Conservation (phyloP, 768 basidiomycete species). For the Lenzites betulinus region DNA sequence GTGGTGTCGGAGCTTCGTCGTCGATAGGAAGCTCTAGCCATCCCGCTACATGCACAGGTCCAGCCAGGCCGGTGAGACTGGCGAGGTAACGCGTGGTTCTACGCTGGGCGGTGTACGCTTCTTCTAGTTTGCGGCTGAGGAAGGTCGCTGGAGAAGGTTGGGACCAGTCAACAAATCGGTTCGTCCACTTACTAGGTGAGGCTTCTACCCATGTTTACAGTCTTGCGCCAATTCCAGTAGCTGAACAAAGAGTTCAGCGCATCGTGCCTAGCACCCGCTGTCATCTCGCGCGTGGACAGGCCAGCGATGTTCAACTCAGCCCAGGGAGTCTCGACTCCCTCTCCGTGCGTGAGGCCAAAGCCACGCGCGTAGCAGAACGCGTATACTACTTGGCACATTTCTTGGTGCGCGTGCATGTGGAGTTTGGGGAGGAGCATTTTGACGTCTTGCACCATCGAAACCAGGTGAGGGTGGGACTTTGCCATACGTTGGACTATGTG, state of each 20-base stretch:
- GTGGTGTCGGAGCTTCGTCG: not conserved
- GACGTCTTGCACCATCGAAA: not conserved
- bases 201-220: not conserved
- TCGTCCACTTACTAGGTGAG: not conserved
- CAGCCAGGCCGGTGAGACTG: not conserved
- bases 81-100: not conserved
- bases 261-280: not conserved
- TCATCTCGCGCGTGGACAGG: not conserved
- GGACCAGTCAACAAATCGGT: not conserved
- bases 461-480: too few species aligned
- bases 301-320: not conserved
- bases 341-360: not conserved
- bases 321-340: constrained; percentile 1
- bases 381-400: too few species aligned
- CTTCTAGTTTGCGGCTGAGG: not conserved
- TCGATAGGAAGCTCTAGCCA: not conserved
- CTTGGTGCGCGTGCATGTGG: too few species aligned
- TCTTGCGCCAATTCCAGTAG: constrained; percentile 4
- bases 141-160: not conserved
- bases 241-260: not conserved
- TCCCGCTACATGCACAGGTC: not conserved
- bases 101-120: not conserved
- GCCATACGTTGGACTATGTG: too few species aligned
- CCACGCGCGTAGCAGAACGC: too few species aligned
- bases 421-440: not conserved